These are phyloP conservation scores for Casuarina glauca DNA, from an alignment of 306 rosid genomes.

Conservation along the genomic window DNA sequence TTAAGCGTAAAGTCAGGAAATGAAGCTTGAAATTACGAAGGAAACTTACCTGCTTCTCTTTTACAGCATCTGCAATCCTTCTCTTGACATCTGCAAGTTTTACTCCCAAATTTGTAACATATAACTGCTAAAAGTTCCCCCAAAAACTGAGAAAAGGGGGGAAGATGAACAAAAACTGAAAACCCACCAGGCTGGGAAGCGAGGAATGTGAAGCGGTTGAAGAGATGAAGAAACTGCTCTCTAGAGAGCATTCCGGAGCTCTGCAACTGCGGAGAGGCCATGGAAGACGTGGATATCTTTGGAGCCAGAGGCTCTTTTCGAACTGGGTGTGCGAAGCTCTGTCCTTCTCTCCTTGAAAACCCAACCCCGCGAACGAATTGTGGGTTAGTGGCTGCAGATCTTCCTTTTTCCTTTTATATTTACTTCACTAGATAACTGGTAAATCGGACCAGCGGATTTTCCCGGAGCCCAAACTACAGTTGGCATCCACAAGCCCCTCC, in stretches of 20 bases:
- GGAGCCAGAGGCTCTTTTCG: neutral
- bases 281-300: constrained; percentile 6
- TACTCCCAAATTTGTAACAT: neutral
- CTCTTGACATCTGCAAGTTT: constrained; percentile 60
- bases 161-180: neutral
- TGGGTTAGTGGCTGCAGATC: no score
- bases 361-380: neutral
- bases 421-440: neutral
- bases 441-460: neutral
- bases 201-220: constrained; percentile 58
- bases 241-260: constrained; percentile 47
- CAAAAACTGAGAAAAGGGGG: neutral
- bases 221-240: constrained; percentile 67
- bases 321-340: neutral
- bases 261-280: constrained; percentile 30
- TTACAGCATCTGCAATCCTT: constrained; percentile 68
- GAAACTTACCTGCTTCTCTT: constrained; percentile 63
- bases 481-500: no score
- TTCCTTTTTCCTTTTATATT: neutral
- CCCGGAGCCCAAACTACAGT: neutral
- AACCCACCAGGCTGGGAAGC: constrained; percentile 67
- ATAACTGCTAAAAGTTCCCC: neutral
- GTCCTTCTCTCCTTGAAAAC: neutral
- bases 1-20: neutral
- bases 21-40: neutral